Evolutionary conservation across 1,284 basidiomycete genomes (phyloP), one percentile per base, ranked within the genome.

Genomic region (Trichosporon faecale): DNA sequence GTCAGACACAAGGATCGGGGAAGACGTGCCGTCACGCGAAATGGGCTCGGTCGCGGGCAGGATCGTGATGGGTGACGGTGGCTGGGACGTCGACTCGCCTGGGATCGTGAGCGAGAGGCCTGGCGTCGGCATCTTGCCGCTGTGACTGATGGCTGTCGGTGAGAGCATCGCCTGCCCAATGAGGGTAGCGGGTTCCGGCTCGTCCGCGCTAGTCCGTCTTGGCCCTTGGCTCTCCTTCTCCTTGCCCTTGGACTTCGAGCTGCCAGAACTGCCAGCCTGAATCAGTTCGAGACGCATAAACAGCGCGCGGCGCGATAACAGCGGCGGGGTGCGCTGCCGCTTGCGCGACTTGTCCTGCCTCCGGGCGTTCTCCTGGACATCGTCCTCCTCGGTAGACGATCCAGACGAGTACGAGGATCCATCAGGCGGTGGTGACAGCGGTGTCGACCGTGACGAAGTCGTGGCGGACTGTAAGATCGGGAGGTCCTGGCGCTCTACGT

Each of bases 401-500:
- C 66, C 70, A 5, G 21, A 21, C 1, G 72, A 70, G 40, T 68
- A 73, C 2, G 71, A 64, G 16, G 67, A 65, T 25, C 67, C 67
- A 4, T 66, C 68, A 0, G 37, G 40, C 0, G 68, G 69, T 1
- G 73, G 73, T 9, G 70, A 66, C 11, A 79, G 72, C 16, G 76
- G 77, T 2, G 78, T 77, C 8, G 75, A 75, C 2, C 66, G 49
- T 5, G 68, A 67, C 8, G 75, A 73, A 9, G 37, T 44, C 12
- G 75, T 74, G 14, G 72, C 68, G 4, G 68, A 65, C 29, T 75
- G 73, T 68, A 82, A 77, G 65, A 82, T 78, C 7, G 79, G 68
- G 11, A 79, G 66, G 29, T 81, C 77, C 23, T 77, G 75, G 16
- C 78, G 76, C 46, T 77, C 74, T n/a, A 80, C 71, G 66, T 83